Base-by-base conservation (phyloP, 2,329 filamentous ascomycete genomes). In the Rutstroemia sydowiana region DNA sequence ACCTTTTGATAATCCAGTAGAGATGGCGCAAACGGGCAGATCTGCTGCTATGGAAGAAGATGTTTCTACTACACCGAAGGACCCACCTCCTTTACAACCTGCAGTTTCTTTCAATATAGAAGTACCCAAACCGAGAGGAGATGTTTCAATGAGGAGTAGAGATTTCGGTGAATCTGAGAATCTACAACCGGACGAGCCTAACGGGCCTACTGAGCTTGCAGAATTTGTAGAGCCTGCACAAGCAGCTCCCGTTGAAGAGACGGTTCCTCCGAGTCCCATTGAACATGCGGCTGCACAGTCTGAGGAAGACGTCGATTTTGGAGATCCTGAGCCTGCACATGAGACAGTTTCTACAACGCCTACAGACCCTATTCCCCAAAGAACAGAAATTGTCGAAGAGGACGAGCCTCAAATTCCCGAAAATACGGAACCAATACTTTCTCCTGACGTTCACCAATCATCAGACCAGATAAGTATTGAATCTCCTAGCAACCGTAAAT, bases 51-150 rank as follows among this genome's bases (percentile, higher is more conserved):
- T 49, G 10, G 40, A 45, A 18, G 45, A 34, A 10, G 1, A 13
- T 30, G 26, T 51, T 16, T 51, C 48, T 31, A 46, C 48, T 9
- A 51, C 55, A 16, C 55, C 58, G 21, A 57, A 53, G 18, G 56
- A 53, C 6, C 52, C 57, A 32, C 28, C 45, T 1, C 55, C 54
- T 36, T 45, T 41, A 30, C 47, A 45, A 4, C n/a, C 42, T 13
- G 30, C 14, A 34, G 32, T 23, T 7, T 23, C 39, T 21, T 41
- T 41, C 20, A 41, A 21, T 23, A 14, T 21, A 7, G 39, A 21
- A 14, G 2, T 41, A 9, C 39, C 39, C 21, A 41, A 26, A 41
- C 8, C 32, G 26, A 36, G 41, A 16, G 48, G 46, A 5, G 31
- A 45, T 6, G 42, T 51, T 30, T 41, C 13, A 5, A 51, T 46